These are phyloP conservation scores for Exserohilum rostratum DNA, from an alignment of 2,329 filamentous ascomycete genomes.

Conservation along the genomic window DNA sequence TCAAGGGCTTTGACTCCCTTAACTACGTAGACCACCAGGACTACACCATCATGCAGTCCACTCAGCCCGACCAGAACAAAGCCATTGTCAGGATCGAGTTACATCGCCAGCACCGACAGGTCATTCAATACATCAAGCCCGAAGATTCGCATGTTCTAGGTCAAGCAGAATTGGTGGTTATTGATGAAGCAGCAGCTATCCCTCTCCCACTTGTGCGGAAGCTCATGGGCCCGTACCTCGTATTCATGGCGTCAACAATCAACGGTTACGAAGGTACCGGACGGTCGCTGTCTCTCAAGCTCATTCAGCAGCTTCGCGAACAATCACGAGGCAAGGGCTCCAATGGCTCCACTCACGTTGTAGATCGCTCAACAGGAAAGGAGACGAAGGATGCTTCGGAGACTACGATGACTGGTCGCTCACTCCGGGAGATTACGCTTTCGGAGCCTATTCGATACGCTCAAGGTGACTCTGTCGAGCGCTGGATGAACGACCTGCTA, in stretches of 20 bases:
- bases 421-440: constrained; percentile 88
- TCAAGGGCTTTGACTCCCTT: constrained; percentile 95
- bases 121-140: constrained; percentile 97
- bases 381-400: constrained; percentile 50
- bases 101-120: constrained; percentile 92
- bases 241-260: constrained; percentile 99
- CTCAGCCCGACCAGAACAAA: constrained; percentile 98
- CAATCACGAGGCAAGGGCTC: constrained; percentile 74
- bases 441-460: constrained; percentile 95
- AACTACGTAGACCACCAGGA: constrained; percentile 94
- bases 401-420: constrained; percentile 64
- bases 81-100: constrained; percentile 97
- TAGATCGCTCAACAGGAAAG: constrained; percentile 82
- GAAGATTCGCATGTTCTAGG: constrained; percentile 95
- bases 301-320: constrained; percentile 95
- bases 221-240: constrained; percentile 93
- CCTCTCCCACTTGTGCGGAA: constrained; percentile 90
- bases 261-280: constrained; percentile 98
- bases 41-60: constrained; percentile 97
- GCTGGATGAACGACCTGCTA: constrained; percentile 92
- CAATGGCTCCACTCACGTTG: constrained; percentile 64
- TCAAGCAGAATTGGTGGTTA: constrained; percentile 92
- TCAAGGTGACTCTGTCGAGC: constrained; percentile 87
- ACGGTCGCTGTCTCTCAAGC: constrained; percentile 89
- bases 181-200: constrained; percentile 97